Conservation (phyloP, 2,329 filamentous ascomycete genomes). For the Hirsutella thompsonii region DNA sequence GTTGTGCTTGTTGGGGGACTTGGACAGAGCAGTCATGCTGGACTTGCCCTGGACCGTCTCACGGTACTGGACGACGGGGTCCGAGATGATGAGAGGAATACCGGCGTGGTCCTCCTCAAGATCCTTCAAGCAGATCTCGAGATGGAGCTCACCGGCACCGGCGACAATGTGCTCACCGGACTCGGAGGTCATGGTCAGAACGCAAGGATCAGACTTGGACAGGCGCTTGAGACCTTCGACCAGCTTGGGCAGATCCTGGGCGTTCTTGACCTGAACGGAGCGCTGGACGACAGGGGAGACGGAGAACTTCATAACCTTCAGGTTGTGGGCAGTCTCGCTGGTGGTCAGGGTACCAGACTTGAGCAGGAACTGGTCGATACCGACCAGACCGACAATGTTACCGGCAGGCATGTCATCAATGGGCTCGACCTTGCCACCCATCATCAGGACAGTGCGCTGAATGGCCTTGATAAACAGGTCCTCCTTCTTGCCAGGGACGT, state of each 20-base stretch:
- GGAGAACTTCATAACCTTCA: conserved; percentile 99
- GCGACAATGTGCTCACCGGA: conserved; percentile 98
- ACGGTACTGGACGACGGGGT: conserved; percentile 97
- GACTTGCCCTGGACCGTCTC: conserved; percentile 81
- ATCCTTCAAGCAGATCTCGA: conserved; percentile 99
- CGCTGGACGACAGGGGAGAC: conserved; percentile 97
- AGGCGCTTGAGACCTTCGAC: conserved; percentile 99
- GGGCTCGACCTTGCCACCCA: conserved; percentile 97
- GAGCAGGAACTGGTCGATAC: conserved; percentile 99
- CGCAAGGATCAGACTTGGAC: conserved; percentile 99
- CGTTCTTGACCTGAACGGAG: conserved; percentile 99
- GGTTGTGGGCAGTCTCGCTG: conserved; percentile 94
- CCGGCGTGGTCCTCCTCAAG: conserved; percentile 98
- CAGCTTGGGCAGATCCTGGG: conserved; percentile 97
- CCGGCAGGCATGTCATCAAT: conserved; percentile 98
- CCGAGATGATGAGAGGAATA: conserved; percentile 94
- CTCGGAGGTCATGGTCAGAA: conserved; percentile 76
- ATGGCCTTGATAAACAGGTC: conserved; percentile 99
- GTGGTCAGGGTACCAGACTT: conserved; percentile 99
- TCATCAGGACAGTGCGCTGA: conserved; percentile 99
- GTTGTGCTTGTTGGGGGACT: conserved; percentile 99
- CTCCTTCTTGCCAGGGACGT: conserved; percentile 94
- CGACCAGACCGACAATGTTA: conserved; percentile 99
- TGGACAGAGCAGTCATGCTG: conserved; percentile 93
- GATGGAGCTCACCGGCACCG: conserved; percentile 97